phyloP scores from a whole-genome alignment of 345 rosid genomes.

The Cardamine chenopodiifolia region DNA sequence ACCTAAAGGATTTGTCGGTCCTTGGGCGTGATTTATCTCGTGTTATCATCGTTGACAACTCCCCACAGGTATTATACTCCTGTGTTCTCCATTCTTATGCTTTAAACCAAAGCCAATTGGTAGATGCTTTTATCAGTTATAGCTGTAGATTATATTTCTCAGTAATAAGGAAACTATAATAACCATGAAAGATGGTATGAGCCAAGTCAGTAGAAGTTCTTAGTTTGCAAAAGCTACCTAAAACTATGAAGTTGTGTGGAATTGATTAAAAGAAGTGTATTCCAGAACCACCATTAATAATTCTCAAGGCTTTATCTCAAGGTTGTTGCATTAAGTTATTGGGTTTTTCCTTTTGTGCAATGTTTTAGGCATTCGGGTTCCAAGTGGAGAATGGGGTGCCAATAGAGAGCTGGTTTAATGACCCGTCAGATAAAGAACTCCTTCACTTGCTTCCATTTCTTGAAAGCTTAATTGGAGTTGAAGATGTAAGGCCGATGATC shows the following conservation, averaged over 20 bases:
- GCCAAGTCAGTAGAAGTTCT: background rate
- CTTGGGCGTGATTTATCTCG: constrained; percentile 94
- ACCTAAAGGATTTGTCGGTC: constrained; percentile 88
- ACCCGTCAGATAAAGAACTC: constrained; percentile 77
- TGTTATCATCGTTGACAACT: constrained; percentile 88
- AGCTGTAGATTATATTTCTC: background rate
- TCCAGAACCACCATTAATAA: background rate
- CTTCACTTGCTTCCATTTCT: constrained; percentile 80
- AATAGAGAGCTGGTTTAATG: constrained; percentile 98
- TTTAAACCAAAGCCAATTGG: background rate
- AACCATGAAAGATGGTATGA: background rate
- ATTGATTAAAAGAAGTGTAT: background rate
- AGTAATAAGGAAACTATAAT: background rate
- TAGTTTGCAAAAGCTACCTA: constrained; percentile 5
- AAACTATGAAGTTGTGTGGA: background rate
- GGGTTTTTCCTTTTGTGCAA: background rate
- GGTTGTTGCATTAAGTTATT: constrained; percentile 14
- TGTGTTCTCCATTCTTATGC: background rate
- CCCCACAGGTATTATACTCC: constrained; percentile 79
- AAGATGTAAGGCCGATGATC: constrained; percentile 88
- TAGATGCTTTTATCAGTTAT: background rate
- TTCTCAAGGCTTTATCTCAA: background rate
- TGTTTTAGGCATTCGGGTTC: constrained; percentile 86
- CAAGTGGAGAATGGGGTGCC: constrained; percentile 99
- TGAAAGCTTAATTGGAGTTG: constrained; percentile 86